These are phyloP conservation scores for Kurtzmaniella quercitrusa DNA, from an alignment of 1,139 yeast species.

Conservation along the genomic window DNA sequence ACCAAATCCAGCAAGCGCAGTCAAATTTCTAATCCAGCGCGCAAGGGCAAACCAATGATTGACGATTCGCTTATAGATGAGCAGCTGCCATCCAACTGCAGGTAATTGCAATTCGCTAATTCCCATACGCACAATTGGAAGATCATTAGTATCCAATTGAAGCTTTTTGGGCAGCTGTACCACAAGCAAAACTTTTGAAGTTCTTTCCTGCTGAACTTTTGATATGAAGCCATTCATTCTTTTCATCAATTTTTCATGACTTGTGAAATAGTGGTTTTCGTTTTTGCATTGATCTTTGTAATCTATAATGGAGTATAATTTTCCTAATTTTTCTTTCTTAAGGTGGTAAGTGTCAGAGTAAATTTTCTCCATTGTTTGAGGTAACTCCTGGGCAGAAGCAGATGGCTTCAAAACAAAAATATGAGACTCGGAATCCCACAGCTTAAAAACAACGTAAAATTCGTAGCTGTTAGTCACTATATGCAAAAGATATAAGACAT, in stretches of 20 bases:
- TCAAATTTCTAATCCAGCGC: conserved; percentile 67
- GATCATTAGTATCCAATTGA: conserved; percentile 43
- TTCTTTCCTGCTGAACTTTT: conserved; percentile 63
- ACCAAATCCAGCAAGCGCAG: conserved; percentile 64
- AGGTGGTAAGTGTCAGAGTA: conserved; percentile 50
- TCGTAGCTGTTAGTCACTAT: conserved; percentile 75
- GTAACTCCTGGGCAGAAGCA: conserved; percentile 62
- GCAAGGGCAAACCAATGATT: conserved; percentile 74
- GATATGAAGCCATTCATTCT: conserved; percentile 52
- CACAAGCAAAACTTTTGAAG: conserved; percentile 62
- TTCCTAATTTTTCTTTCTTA: conserved; percentile 45
- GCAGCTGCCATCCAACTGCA: conserved; percentile 82
- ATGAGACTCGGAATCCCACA: conserved; percentile 55
- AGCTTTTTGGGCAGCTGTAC: conserved; percentile 67
- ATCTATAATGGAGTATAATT: conserved; percentile 42
- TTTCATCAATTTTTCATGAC: conserved; percentile 50
- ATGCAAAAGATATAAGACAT: conserved; percentile 67
- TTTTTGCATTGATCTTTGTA: conserved; percentile 51
- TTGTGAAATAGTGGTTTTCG: conserved; percentile 46
- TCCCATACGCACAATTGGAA: conserved; percentile 64
- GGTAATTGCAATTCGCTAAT: conserved; percentile 59
- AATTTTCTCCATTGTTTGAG: conserved; percentile 47
- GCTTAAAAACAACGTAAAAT: conserved; percentile 61
- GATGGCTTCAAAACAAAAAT: conserved; percentile 70
- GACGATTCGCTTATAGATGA: conserved; percentile 62